phyloP scores from a whole-genome alignment of 768 basidiomycete species.

The Termitomyces sp. region DNA sequence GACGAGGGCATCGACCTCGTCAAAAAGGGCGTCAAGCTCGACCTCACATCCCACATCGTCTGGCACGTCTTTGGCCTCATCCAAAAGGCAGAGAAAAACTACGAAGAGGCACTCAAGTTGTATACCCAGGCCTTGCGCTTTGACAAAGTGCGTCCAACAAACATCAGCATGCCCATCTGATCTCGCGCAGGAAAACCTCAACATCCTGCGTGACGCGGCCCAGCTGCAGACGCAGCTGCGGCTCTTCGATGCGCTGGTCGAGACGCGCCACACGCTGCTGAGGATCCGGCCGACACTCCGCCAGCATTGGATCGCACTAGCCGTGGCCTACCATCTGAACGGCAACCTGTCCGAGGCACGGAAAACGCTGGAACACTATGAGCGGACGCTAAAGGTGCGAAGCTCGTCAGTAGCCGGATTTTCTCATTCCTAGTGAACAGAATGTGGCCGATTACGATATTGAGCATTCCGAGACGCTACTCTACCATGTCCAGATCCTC shows the following conservation, averaged over 20 bases:
- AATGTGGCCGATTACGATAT: slow-evolving; percentile 74
- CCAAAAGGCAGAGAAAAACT: slow-evolving; percentile 91
- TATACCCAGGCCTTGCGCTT: slow-evolving; percentile 86
- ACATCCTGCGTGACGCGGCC: slow-evolving; percentile 88
- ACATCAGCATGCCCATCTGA: slow-evolving; percentile 3
- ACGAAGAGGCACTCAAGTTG: slow-evolving; percentile 89
- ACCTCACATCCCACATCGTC: slow-evolving; percentile 87
- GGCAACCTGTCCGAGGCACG: slow-evolving; percentile 68
- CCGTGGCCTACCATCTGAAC: slow-evolving; percentile 84
- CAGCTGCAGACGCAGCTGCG: slow-evolving; percentile 86
- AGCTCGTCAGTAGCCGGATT: too few relatives aligned
- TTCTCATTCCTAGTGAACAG: slow-evolving; percentile 26
- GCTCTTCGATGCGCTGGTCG: slow-evolving; percentile 69
- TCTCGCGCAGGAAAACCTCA: slow-evolving; percentile 76
- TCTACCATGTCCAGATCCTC: slow-evolving; percentile 71
- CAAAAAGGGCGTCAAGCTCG: slow-evolving; percentile 76
- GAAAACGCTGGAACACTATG: slow-evolving; percentile 69
- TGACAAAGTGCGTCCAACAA: slow-evolving; percentile 63
- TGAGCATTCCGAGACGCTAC: slow-evolving; percentile 77
- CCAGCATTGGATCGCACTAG: slow-evolving; percentile 85
- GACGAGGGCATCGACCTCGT: slow-evolving; percentile 82
- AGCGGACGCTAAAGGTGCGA: slow-evolving; percentile 66
- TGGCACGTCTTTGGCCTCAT: slow-evolving; percentile 99
- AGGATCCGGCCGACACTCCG: slow-evolving; percentile 76
- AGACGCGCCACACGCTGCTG: slow-evolving; percentile 79